Evolutionary conservation across 306 rosid genomes (phyloP).

Genomic region (Fragaria iinumae): DNA sequence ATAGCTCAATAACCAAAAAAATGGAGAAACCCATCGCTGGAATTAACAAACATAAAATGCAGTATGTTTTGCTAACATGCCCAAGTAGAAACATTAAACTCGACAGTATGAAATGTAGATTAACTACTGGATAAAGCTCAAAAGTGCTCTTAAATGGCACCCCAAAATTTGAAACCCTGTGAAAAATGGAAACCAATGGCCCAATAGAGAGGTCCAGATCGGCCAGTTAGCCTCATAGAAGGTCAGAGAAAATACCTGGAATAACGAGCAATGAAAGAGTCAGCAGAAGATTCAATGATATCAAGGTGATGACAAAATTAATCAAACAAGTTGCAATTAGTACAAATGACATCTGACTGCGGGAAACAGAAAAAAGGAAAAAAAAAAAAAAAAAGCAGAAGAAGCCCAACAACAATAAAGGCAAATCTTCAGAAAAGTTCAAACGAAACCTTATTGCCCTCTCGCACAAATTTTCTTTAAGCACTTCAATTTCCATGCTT

Average conservation of each 20-base stretch:
- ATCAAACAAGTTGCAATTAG: neutral
- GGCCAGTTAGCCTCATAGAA: conserved; percentile 84
- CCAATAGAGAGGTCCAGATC: conserved; percentile 81
- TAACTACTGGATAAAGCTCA: conserved; percentile 33
- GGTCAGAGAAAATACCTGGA: conserved; percentile 99
- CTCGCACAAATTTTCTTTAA: too few species aligned
- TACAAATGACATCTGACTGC: neutral
- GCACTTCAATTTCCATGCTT: neutral
- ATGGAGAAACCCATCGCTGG: conserved; percentile 11
- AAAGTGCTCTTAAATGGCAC: conserved; percentile 38
- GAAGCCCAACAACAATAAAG: neutral
- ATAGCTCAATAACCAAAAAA: conserved; percentile 34
- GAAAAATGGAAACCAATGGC: conserved; percentile 85
- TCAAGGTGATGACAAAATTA: neutral
- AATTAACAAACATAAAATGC: conserved; percentile 1
- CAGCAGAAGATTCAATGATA: conserved; percentile 36
- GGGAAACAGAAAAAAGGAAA: neutral
- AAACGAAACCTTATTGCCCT: neutral
- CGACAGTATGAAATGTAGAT: conserved; percentile 33
- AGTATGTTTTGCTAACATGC: neutral
- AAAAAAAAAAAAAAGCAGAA: neutral
- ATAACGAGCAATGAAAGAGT: conserved; percentile 68
- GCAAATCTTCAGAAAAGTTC: neutral
- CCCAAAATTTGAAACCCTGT: conserved; percentile 59
- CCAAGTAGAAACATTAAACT: conserved; percentile 23